Evolutionary conservation across 805 yeast genomes (phyloP).

Genomic region (Lipomyces spencermartinsiae): DNA sequence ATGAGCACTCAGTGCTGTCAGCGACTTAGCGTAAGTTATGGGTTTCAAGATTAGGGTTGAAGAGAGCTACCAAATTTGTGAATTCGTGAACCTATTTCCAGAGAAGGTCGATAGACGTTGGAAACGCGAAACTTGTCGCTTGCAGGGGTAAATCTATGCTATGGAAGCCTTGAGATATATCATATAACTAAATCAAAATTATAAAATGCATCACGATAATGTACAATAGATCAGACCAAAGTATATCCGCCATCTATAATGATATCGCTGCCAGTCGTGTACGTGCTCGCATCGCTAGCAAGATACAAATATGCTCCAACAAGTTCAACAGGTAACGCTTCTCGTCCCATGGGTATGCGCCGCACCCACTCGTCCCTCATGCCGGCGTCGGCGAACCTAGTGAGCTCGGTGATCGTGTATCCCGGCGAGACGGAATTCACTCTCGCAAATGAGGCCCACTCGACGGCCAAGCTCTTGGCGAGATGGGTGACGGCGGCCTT

Average conservation of each 20-base stretch:
- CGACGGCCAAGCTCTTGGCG: conserved; percentile 58
- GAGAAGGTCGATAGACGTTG: too few species aligned
- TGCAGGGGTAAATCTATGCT: too few species aligned
- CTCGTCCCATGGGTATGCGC: conserved; percentile 58
- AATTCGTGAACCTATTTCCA: too few species aligned
- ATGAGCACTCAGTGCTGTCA: too few species aligned
- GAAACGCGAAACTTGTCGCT: too few species aligned
- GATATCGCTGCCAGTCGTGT: conserved; percentile 61
- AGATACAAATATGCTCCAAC: conserved; percentile 59
- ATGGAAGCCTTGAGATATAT: conserved; percentile 40
- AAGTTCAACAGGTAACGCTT: conserved; percentile 61
- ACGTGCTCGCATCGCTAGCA: conserved; percentile 55
- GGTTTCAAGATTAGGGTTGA: too few species aligned
- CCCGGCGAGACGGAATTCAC: conserved; percentile 60
- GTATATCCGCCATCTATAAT: conserved; percentile 56
- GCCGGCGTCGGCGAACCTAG: conserved; percentile 55
- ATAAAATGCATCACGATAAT: not conserved
- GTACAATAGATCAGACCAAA: conserved; percentile 11
- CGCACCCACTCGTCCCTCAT: conserved; percentile 58
- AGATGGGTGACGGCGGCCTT: conserved; percentile 62
- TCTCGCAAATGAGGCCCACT: conserved; percentile 60
- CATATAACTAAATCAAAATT: not conserved
- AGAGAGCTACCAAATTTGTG: too few species aligned
- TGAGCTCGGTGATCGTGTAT: conserved; percentile 59
- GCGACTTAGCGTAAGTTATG: too few species aligned